Conservation (phyloP, 805 yeast species). For the Teunomyces barrocoloradensis region DNA sequence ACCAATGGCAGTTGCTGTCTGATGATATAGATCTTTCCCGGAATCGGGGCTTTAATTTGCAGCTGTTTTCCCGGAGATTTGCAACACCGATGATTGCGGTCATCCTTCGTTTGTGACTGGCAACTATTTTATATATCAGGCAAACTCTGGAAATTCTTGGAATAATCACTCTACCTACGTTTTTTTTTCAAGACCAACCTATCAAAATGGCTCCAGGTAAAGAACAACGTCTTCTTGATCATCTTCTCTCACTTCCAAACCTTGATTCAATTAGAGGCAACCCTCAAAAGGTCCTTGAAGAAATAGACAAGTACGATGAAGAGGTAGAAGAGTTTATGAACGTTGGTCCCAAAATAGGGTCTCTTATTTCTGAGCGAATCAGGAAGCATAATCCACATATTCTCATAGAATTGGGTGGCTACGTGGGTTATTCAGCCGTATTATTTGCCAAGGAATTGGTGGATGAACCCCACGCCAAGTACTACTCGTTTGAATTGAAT, state of each 20-base stretch:
- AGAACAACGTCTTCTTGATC: constrained; percentile 25
- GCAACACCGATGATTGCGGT: background rate
- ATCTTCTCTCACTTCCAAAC: constrained; percentile 22
- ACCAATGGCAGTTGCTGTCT: background rate
- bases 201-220: constrained; percentile 13
- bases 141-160: background rate
- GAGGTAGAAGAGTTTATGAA: constrained; percentile 23
- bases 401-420: constrained; percentile 34
- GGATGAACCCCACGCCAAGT: constrained; percentile 23
- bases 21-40: background rate
- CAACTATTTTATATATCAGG: background rate
- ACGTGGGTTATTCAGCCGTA: constrained; percentile 38
- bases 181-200: background rate
- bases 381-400: constrained; percentile 19
- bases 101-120: background rate
- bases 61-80: background rate
- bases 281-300: constrained; percentile 30
- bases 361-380: constrained; percentile 22
- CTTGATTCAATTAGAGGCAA: constrained; percentile 23
- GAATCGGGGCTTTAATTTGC: background rate
- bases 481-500: constrained; percentile 33
- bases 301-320: constrained; percentile 26
- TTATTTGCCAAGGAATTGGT: constrained; percentile 27
- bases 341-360: constrained; percentile 31
- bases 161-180: background rate